Evolutionary conservation across 495 filamentous ascomycete genomes (phyloP), one percentile per base, ranked within the genome.

Genomic region (Podospora didyma): DNA sequence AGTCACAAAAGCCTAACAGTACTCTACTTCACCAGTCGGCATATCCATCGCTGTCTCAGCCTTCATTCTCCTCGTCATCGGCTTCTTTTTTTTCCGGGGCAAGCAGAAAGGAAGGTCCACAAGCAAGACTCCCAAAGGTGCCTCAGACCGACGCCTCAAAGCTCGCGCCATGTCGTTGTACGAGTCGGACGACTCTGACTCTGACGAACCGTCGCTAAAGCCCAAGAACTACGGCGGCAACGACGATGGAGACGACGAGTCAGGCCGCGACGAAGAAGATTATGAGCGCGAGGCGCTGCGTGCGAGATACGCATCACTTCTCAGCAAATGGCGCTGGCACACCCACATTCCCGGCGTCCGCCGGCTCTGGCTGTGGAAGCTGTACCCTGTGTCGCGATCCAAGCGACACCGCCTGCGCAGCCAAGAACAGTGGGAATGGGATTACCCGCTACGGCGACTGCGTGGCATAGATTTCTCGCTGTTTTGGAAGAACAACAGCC

Each of bases 361-460:
- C n/a, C 19, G 41, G 11, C 42, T 58, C 7, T 58, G 56, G 56
- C 9, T 47, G 31, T 58, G 56, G 56, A 49, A 49, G 12, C 17
- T 53, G 10, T 58, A 58, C 42, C n/a, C n/a, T 20, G 37, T 58
- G 5, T 19, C 47, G 22, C 7, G 26, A 17, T n/a, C 49, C 23
- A 3, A 37, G 16, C 26, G 39, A 0, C 50, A 53, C 20, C 12
- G 22, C 9, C n/a, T 51, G 39, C 49, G 49, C 12, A 57, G 48
- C 24, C 55, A 51, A 16, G 56, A 58, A 49, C 14, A 2, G 0
- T 21, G 14, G 5, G 56, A 58, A 28, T 58, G 49, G 49, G 56
- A 58, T 23, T 58, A 58, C 22, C 56, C 56, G 17, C 16, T 58
- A 37, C 45, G 45, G 14, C 50, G 50, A 21, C 46, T 41, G 51